These are phyloP conservation scores for Trichosporon asahii DNA, from an alignment of 1,284 basidiomycete genomes.

Conservation along the genomic window DNA sequence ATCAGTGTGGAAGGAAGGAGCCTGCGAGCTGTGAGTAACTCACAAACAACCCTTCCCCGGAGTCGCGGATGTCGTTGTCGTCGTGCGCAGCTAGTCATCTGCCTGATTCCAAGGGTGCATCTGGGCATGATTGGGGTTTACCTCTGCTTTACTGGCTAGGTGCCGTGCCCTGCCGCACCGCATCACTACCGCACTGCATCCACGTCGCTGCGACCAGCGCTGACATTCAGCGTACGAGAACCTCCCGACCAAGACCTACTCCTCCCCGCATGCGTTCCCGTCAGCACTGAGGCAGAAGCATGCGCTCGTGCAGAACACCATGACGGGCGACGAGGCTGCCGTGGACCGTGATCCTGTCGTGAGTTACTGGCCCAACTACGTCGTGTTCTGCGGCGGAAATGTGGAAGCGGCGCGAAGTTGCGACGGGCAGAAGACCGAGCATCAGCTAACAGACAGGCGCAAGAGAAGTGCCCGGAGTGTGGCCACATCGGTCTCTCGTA, in stretches of 20 bases:
- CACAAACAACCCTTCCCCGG: not conserved
- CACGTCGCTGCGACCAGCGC: too few species aligned
- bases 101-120: too few species aligned
- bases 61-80: too few species aligned
- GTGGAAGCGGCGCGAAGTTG: too few species aligned
- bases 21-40: constrained; percentile 72
- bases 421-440: not conserved
- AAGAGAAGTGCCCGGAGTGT: constrained; percentile 89
- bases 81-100: too few species aligned
- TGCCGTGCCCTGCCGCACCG: too few species aligned
- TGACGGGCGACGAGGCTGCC: constrained; percentile 69
- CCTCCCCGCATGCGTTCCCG: constrained; percentile 91
- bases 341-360: constrained; percentile 64
- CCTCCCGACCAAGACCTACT: constrained; percentile 81
- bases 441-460: constrained; percentile 59
- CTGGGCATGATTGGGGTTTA: too few species aligned
- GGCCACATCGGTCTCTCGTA: constrained; percentile 62
- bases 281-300: constrained; percentile 81
- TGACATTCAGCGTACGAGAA: constrained; percentile 80
- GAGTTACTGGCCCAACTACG: too few species aligned
- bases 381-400: too few species aligned
- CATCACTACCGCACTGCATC: too few species aligned
- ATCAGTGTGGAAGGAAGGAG: constrained; percentile 82
- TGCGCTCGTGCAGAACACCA: constrained; percentile 78
- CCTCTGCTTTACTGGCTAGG: too few species aligned